A percentile compares a stretch with the other conserved stretches of the same genome.
phyloP scores from a whole-genome alignment of 1,284 basidiomycete genomes.

The Ceratobasidium sp. region DNA sequence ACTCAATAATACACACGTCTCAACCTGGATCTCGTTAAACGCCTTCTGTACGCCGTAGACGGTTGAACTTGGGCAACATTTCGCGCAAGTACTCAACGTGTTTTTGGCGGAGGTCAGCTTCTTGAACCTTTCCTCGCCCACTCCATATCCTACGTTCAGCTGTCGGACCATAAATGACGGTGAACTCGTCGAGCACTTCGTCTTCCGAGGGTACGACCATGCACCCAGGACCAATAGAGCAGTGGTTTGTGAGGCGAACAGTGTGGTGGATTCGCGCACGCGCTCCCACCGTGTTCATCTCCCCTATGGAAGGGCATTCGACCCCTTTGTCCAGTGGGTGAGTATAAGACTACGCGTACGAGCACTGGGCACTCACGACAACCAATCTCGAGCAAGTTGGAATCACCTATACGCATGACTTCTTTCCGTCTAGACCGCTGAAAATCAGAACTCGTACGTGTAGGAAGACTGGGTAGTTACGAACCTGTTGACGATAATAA shows the following conservation, averaged over 20 bases:
- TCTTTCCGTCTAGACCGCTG: constrained; percentile 67
- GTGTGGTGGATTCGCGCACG: constrained; percentile 81
- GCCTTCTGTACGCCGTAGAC: constrained; percentile 68
- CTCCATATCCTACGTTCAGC: constrained; percentile 84
- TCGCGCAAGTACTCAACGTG: constrained; percentile 91
- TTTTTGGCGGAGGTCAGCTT: constrained; percentile 83
- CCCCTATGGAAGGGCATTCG: constrained; percentile 84
- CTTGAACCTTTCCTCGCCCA: constrained; percentile 84
- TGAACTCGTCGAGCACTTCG: constrained; percentile 84
- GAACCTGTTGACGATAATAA: constrained; percentile 85
- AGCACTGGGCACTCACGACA: constrained; percentile 68
- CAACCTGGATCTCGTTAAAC: background rate
- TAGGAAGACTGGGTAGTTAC: constrained; percentile 42
- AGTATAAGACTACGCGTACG: constrained; percentile 18
- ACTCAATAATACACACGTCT: background rate
- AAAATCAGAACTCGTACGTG: background rate
- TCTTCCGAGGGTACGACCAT: constrained; percentile 77
- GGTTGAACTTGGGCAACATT: constrained; percentile 88
- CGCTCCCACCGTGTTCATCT: constrained; percentile 85
- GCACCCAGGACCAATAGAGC: constrained; percentile 83
- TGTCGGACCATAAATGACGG: constrained; percentile 82
- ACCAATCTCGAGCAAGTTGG: constrained; percentile 93
- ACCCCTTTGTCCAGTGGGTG: constrained; percentile 65
- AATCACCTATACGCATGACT: constrained; percentile 90
- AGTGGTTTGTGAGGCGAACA: constrained; percentile 79